A percentile compares a stretch with the other conserved stretches of the same genome.
phyloP scores from a whole-genome alignment of 2,329 filamentous ascomycete genomes.

The Sphaerulina vaccinii region DNA sequence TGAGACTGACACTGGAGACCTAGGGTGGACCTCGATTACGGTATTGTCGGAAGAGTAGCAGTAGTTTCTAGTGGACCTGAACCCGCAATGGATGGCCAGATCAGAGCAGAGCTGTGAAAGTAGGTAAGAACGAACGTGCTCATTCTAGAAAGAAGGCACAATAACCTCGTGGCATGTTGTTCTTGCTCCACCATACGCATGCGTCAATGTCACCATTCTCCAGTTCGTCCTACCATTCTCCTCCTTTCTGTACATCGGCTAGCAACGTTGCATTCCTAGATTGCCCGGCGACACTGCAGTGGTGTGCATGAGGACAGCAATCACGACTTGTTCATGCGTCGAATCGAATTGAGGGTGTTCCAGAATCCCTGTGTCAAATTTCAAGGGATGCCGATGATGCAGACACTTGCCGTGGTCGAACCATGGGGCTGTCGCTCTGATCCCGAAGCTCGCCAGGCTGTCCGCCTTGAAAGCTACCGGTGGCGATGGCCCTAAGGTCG shows the following conservation, averaged over 20 bases:
- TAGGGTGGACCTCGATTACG: constrained; percentile 4
- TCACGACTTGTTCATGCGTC: not conserved
- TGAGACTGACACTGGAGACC: constrained; percentile 1
- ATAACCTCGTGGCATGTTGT: too few relatives aligned
- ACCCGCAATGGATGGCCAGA: not conserved
- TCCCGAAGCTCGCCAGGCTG: not conserved
- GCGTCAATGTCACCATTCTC: too few relatives aligned
- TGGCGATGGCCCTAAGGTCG: too few relatives aligned
- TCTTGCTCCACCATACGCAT: too few relatives aligned
- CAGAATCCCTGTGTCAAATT: constrained; percentile 9
- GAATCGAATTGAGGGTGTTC: constrained; percentile 7
- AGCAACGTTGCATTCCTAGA: too few relatives aligned
- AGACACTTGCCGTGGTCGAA: too few relatives aligned
- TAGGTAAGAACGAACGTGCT: too few relatives aligned
- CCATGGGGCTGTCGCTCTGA: not conserved
- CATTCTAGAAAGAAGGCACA: too few relatives aligned
- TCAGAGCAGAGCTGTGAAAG: too few relatives aligned
- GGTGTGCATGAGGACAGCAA: not conserved
- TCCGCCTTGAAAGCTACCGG: too few relatives aligned
- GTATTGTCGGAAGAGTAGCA: not conserved
- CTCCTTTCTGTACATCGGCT: too few relatives aligned
- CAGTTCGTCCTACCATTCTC: too few relatives aligned
- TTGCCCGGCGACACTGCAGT: not conserved
- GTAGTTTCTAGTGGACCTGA: not conserved
- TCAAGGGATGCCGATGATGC: not conserved